Conservation (phyloP, 2,329 filamentous ascomycete species). For the Cytospora piceicola region DNA sequence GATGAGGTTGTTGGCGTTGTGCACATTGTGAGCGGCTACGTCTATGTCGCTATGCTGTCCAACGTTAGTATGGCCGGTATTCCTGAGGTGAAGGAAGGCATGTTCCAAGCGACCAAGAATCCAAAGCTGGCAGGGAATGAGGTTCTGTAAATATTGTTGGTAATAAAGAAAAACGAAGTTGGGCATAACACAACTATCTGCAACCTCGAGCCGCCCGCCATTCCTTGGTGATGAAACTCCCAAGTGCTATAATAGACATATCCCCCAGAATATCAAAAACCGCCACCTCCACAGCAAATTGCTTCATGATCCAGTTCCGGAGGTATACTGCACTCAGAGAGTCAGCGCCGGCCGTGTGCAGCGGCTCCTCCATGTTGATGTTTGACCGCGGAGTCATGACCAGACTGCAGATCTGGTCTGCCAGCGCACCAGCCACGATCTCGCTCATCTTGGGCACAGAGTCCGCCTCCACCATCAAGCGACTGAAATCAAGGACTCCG, state of each 20-base stretch:
- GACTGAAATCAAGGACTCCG: neutral
- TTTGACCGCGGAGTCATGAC: neutral
- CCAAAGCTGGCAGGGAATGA: no score
- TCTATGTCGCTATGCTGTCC: no score
- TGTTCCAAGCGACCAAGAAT: no score
- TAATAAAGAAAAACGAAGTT: no score
- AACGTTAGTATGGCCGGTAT: no score
- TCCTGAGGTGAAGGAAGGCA: no score
- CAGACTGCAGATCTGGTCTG: neutral
- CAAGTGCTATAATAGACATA: neutral
- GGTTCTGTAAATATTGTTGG: no score
- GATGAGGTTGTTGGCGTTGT: no score
- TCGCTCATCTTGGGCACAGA: neutral
- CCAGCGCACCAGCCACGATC: neutral
- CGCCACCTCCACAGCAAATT: constrained; percentile 1
- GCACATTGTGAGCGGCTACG: no score
- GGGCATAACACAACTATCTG: no score
- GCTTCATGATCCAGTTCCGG: constrained; percentile 3
- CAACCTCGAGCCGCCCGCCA: no score
- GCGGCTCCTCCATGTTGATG: neutral
- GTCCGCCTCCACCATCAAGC: neutral
- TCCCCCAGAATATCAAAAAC: neutral
- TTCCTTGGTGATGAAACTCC: no score
- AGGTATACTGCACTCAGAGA: constrained; percentile 1
- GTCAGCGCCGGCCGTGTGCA: neutral